phyloP scores from a whole-genome alignment of 805 yeast species.

The Candida namnaoensis region DNA sequence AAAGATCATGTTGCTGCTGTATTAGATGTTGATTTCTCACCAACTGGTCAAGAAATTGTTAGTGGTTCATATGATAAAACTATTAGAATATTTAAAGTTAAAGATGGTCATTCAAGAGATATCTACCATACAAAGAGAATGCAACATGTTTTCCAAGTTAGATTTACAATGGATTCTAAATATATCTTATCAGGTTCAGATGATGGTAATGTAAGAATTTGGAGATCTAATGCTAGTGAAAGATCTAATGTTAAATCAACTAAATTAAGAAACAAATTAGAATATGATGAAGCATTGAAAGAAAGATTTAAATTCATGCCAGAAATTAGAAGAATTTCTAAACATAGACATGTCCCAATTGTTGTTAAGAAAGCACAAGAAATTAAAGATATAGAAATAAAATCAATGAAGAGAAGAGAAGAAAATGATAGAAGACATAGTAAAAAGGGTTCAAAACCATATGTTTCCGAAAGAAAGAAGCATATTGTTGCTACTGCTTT shows the following conservation, averaged over 20 bases:
- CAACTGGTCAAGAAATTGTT: slow-evolving; percentile 94
- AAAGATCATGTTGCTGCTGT: slow-evolving; percentile 97
- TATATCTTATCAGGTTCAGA: slow-evolving; percentile 89
- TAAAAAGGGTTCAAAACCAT: slow-evolving; percentile 50
- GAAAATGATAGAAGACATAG: slow-evolving; percentile 76
- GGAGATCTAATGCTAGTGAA: slow-evolving; percentile 87
- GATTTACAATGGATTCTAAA: slow-evolving; percentile 81
- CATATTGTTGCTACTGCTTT: slow-evolving; percentile 81
- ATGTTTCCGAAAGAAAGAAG: slow-evolving; percentile 69
- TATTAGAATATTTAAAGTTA: slow-evolving; percentile 64
- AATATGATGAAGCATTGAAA: slow-evolving; percentile 86
- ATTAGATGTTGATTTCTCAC: slow-evolving; percentile 89
- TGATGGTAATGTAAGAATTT: slow-evolving; percentile 89
- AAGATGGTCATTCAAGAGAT: slow-evolving; percentile 90
- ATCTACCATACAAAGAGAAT: slow-evolving; percentile 94
- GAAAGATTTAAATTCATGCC: slow-evolving; percentile 96
- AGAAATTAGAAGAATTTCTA: slow-evolving; percentile 79
- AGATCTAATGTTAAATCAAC: slow-evolving; percentile 75
- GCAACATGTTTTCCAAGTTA: slow-evolving; percentile 87
- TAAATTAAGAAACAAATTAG: slow-evolving; percentile 72
- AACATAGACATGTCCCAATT: slow-evolving; percentile 88
- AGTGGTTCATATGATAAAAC: slow-evolving; percentile 95
- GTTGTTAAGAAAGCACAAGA: slow-evolving; percentile 86
- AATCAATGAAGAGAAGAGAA: slow-evolving; percentile 71
- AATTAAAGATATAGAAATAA: slow-evolving; percentile 68